Evolutionary conservation across 1,139 yeast genomes (phyloP).

Genomic region (Ogataea hybrid): DNA sequence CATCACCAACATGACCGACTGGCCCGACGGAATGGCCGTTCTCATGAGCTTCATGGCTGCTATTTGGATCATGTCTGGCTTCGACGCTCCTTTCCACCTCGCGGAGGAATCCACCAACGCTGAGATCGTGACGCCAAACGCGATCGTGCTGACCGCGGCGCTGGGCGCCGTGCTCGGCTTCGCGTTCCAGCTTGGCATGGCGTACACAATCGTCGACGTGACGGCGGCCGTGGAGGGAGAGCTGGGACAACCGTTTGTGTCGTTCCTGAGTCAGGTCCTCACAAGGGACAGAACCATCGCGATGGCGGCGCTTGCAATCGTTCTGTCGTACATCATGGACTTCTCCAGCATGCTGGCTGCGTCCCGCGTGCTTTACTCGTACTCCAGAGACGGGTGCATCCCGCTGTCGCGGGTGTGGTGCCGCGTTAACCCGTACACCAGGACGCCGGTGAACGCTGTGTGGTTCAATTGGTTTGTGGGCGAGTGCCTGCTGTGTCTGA

Average conservation of each 20-base stretch:
- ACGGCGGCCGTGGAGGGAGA: constrained; percentile 49
- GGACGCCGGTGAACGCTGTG: constrained; percentile 70
- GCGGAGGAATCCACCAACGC: constrained; percentile 72
- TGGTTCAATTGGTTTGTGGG: constrained; percentile 61
- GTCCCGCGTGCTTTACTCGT: constrained; percentile 66
- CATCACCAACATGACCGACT: constrained; percentile 61
- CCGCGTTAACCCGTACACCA: constrained; percentile 48
- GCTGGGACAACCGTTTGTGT: constrained; percentile 65
- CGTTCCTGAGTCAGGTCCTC: constrained; percentile 53
- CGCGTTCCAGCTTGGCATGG: constrained; percentile 60
- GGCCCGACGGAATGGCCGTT: constrained; percentile 63
- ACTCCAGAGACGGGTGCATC: constrained; percentile 67
- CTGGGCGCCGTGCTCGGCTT: constrained; percentile 64
- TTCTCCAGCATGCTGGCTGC: constrained; percentile 70
- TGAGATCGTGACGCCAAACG: constrained; percentile 53
- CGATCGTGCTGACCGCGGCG: constrained; percentile 60
- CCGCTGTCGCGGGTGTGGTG: constrained; percentile 57
- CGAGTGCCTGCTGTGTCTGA: constrained; percentile 54
- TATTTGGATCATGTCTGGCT: constrained; percentile 77
- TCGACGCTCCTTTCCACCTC: constrained; percentile 71
- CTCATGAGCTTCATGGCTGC: constrained; percentile 62
- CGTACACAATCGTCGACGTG: constrained; percentile 59
- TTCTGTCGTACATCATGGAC: constrained; percentile 66
- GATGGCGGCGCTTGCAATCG: constrained; percentile 55
- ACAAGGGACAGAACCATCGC: constrained; percentile 45